These are phyloP conservation scores for Kurtzmaniella quercitrusa DNA, from an alignment of 1,139 yeast species.

Conservation along the genomic window DNA sequence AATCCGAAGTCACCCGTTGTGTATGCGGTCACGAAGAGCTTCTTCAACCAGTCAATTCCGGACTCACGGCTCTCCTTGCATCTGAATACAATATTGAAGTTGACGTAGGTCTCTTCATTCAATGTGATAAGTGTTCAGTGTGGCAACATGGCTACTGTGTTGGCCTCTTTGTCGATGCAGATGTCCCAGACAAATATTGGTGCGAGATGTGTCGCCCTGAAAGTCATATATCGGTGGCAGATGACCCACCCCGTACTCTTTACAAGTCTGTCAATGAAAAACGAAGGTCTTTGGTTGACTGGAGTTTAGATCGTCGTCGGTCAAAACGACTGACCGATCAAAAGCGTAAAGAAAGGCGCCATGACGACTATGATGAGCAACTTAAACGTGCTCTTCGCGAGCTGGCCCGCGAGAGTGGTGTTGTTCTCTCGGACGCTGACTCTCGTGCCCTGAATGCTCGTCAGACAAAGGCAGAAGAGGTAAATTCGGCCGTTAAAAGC, in stretches of 20 bases:
- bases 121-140: constrained; percentile 87
- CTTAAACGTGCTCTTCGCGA: constrained; percentile 68
- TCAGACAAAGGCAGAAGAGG: constrained; percentile 3
- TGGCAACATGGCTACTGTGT: constrained; percentile 99
- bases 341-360: constrained; percentile 31
- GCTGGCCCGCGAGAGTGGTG: constrained; percentile 49
- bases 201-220: constrained; percentile 90
- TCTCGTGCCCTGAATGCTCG: not conserved
- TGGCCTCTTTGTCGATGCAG: constrained; percentile 66
- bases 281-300: constrained; percentile 39
- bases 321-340: constrained; percentile 20
- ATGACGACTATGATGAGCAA: constrained; percentile 53
- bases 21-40: constrained; percentile 79
- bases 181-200: constrained; percentile 88
- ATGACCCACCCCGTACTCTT: constrained; percentile 37
- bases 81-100: constrained; percentile 60
- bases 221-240: constrained; percentile 51
- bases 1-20: constrained; percentile 83
- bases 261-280: constrained; percentile 47
- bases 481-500: constrained; percentile 3
- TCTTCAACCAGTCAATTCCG: constrained; percentile 33
- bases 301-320: constrained; percentile 18
- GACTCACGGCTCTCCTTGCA: constrained; percentile 42
- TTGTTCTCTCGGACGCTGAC: constrained; percentile 8
- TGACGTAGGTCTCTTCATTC: constrained; percentile 75